Percentiles rank a stretch among this genome's conserved stretches.
Evolutionary conservation across 1,139 yeast genomes (phyloP).

Genomic region (Blastobotrys apis): DNA sequence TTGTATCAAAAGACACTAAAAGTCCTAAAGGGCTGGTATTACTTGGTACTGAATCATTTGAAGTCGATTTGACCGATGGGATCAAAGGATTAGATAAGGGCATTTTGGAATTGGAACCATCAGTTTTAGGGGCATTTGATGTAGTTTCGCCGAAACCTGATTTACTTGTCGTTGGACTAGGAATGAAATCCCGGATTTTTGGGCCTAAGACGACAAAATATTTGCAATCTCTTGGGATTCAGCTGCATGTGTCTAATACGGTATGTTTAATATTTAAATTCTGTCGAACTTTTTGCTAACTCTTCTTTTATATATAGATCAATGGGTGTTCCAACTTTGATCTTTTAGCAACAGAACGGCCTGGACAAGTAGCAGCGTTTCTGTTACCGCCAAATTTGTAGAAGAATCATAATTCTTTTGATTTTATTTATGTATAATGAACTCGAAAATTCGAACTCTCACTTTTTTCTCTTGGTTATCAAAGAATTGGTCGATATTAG

Average conservation of each 20-base stretch:
- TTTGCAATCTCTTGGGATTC: conserved; percentile 58
- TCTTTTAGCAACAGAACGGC: conserved; percentile 74
- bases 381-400: conserved; percentile 66
- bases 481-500: too few species aligned
- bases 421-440: too few species aligned
- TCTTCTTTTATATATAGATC: conserved; percentile 13
- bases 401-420: not conserved
- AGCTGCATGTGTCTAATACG: conserved; percentile 64
- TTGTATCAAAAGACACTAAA: conserved; percentile 48
- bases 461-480: too few species aligned
- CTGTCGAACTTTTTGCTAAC: not conserved
- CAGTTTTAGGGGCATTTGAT: conserved; percentile 47
- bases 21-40: conserved; percentile 53
- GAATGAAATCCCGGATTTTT: conserved; percentile 57
- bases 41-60: conserved; percentile 59
- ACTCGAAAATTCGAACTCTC: too few species aligned
- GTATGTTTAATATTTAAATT: conserved; percentile 8
- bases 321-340: conserved; percentile 72
- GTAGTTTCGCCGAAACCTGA: conserved; percentile 76
- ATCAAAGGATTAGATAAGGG: conserved; percentile 35
- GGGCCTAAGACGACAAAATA: conserved; percentile 49
- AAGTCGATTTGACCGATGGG: conserved; percentile 46
- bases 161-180: conserved; percentile 65
- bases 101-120: conserved; percentile 35
- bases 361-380: conserved; percentile 63